A percentile compares a stretch with the other conserved stretches of the same genome.
Evolutionary conservation across 2,329 filamentous ascomycete genomes (phyloP).

Genomic region (Fusarium paranaense): DNA sequence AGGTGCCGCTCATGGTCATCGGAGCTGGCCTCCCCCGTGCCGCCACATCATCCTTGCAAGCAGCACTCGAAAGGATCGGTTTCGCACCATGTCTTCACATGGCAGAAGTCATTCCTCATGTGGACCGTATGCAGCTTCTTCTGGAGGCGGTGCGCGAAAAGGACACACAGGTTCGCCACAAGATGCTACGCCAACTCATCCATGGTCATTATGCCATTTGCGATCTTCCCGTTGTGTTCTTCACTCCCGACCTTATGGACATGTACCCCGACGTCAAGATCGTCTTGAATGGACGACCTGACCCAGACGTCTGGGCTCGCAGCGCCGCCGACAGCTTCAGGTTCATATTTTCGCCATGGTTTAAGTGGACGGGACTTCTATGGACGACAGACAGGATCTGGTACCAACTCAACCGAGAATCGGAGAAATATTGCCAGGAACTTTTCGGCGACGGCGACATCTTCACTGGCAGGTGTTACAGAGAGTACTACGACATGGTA

Average conservation of each 20-base stretch:
- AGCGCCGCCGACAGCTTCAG: slow-evolving; percentile 42
- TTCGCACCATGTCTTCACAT: slow-evolving; percentile 50
- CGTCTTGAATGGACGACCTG: slow-evolving; percentile 48
- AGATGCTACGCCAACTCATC: slow-evolving; percentile 47
- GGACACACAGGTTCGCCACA: slow-evolving; percentile 41
- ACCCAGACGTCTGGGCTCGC: slow-evolving; percentile 42
- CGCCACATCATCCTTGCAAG: slow-evolving; percentile 51
- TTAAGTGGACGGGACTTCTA: slow-evolving; percentile 40
- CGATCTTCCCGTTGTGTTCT: slow-evolving; percentile 48
- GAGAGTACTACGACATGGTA: slow-evolving; percentile 38
- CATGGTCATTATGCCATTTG: slow-evolving; percentile 45
- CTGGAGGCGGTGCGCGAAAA: slow-evolving; percentile 44
- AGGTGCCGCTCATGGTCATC: slow-evolving; percentile 38
- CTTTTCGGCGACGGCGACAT: neutral
- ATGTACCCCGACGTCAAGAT: slow-evolving; percentile 51
- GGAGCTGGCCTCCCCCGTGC: slow-evolving; percentile 49
- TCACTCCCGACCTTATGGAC: slow-evolving; percentile 53
- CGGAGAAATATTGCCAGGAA: neutral
- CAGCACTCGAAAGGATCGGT: slow-evolving; percentile 48
- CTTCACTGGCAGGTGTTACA: slow-evolving; percentile 12
- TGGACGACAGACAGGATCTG: slow-evolving; percentile 46
- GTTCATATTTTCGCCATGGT: slow-evolving; percentile 46
- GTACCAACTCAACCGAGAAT: slow-evolving; percentile 36
- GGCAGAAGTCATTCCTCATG: slow-evolving; percentile 43
- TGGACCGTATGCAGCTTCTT: slow-evolving; percentile 40